Conservation (phyloP, 163 green algal species). For the Scenedesmus sp. region DNA sequence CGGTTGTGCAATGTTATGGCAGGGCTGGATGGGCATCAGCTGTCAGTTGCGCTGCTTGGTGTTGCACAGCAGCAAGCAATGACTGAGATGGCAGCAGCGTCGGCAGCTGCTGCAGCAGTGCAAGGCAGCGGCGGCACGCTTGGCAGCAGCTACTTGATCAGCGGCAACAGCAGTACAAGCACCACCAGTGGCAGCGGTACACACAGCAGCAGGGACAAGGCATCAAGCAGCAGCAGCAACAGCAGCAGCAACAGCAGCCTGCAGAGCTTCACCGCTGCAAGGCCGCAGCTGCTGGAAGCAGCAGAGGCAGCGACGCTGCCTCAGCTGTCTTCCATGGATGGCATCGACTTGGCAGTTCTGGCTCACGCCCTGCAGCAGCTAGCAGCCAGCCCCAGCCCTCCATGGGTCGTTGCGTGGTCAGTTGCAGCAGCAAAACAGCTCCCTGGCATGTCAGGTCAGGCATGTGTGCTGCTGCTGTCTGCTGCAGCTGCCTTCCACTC, state of each 20-base stretch:
- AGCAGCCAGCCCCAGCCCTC: not conserved
- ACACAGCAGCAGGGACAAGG: too few species aligned
- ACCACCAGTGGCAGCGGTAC: constrained; percentile 13
- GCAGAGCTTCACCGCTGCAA: not conserved
- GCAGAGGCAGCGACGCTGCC: not conserved
- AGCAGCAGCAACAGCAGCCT: not conserved
- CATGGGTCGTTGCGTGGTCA: not conserved
- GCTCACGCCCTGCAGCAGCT: constrained; percentile 14
- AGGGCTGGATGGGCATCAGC: constrained; percentile 10
- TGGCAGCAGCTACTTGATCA: not conserved
- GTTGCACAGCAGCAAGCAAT: not conserved
- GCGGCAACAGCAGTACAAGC: not conserved
- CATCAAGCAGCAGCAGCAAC: constrained; percentile 21
- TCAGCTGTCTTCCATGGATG: not conserved
- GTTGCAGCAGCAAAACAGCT: constrained; percentile 11
- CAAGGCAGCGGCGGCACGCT: not conserved
- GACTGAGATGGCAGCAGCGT: not conserved
- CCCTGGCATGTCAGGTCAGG: not conserved
- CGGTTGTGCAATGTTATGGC: not conserved
- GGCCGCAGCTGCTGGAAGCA: constrained; percentile 2
- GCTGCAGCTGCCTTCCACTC: constrained; percentile 19
- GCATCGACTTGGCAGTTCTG: not conserved
- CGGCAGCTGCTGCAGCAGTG: not conserved
- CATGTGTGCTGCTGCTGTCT: constrained; percentile 12
- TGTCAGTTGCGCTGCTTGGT: not conserved